phyloP scores from a whole-genome alignment of 768 basidiomycete genomes.

The Hygrocybe punicea region DNA sequence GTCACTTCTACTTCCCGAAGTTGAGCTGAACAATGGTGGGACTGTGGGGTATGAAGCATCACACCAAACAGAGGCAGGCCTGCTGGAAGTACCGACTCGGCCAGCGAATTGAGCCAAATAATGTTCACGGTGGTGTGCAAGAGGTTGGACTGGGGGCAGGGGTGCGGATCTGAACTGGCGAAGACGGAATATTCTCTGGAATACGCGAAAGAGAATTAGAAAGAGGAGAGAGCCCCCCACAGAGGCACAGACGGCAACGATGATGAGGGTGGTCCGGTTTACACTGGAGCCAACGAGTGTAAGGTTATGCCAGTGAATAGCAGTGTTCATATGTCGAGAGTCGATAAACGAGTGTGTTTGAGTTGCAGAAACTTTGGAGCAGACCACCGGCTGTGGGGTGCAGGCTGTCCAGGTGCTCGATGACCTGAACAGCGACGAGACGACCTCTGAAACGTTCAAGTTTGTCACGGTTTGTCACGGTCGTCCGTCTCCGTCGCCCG shows the following conservation, averaged over 20 bases:
- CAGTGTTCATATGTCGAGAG: background rate
- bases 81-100: conserved; percentile 17
- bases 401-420: background rate
- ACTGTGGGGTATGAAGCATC: conserved; percentile 21
- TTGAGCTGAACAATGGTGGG: conserved; percentile 15
- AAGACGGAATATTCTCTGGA: conserved; percentile 33
- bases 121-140: conserved; percentile 58
- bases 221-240: conserved; percentile 41
- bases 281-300: conserved; percentile 18
- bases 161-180: conserved; percentile 38
- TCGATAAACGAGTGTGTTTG: background rate
- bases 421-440: conserved; percentile 23
- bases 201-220: conserved; percentile 36
- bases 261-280: conserved; percentile 44
- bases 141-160: conserved; percentile 62
- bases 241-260: conserved; percentile 45
- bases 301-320: background rate
- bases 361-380: background rate
- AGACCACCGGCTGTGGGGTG: background rate
- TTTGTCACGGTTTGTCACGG: too few relatives aligned
- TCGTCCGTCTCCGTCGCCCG: conserved; percentile 24
- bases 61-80: conserved; percentile 19
- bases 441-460: background rate
- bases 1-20: conserved; percentile 30
- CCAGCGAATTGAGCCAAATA: conserved; percentile 42